Evolutionary conservation across 345 rosid genomes (phyloP), one percentile per base, ranked within the genome.

Genomic region (Aethionema arabicum): DNA sequence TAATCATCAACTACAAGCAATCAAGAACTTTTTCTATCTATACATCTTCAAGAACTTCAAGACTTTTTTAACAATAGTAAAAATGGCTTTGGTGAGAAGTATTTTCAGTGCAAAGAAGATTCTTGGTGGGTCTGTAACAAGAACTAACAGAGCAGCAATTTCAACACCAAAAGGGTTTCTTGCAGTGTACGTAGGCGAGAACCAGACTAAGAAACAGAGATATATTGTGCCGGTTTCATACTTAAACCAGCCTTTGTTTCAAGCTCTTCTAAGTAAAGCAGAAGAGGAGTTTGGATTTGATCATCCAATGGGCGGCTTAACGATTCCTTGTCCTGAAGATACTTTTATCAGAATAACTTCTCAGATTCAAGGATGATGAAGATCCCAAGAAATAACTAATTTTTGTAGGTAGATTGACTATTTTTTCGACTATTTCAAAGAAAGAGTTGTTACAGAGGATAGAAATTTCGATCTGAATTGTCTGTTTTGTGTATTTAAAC

Each of bases 251-350:
- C 80, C 81, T 40, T 73, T 40, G 8, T 84, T 84, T 62, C 78
- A 38, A 33, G 64, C 58, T 42, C 57, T 81, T 70, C 77, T 84
- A 5, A 57, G 53, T 73, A 56, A 12, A 48, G 3, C 35, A 0
- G 70, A 56, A 40, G 56, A 57, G 40, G 67, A 63, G 40, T 56
- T 75, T 35, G 81, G 84, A 0, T 84, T 72, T 39, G 13, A 68
- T 52, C 83, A 75, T 43, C 79, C 85, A 2, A 75, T 63, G 69
- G 83, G 83, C 2, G 83, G 82, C 38, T 74, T 83, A 13, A 80
- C 83, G 13, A 75, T 82, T 14, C 85, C 85, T 10, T 78, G 75
- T 57, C 68, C 36, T 31, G 80, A 59, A 73, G 75, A 83, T 1
- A 40, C 66, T 5, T 80, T 80, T 68, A 16, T 77, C 30, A 53